Base-by-base conservation (phyloP, 2,329 filamentous ascomycete genomes). In the Aspergillus amoenus region DNA sequence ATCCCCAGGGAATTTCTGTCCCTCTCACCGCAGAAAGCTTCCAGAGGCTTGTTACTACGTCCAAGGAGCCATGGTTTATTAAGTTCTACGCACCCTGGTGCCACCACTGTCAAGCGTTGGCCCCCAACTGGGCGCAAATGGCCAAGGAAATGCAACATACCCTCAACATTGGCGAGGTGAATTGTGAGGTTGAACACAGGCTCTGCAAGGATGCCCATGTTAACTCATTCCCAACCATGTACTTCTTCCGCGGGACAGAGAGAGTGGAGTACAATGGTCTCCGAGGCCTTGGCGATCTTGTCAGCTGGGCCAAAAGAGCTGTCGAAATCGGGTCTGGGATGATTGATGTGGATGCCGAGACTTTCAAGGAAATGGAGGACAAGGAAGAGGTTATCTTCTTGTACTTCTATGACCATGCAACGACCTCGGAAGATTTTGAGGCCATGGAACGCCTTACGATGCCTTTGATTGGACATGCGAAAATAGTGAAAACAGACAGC, bases 31-130 rank as follows among this genome's bases (percentile, higher is more conserved):
- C 90, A 0, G 92, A 97, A 70, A 90, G 81, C 61, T 99, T 99
- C 78, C 88, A 95, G 71, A 86, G 84, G 57, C 80, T 88, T 39
- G 93, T 99, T 46, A 96, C 91, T 3, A 89, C 88, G 72, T 92
- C 91, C 0, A 86, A 90, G 62, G 92, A 97, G 61, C 88, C 93
- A 5, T 99, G 94, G 94, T 97, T 99, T 70, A 87, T 99, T 81
- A 99, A 99, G 76, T 97, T 99, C 73, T 97, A 97, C 73, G 93
- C 91, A 17, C 95, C 94, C 5, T 97, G 93, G 94, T 99, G 94
- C 74, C 86, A 88, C 65, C 94, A 99, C 76, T 99, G 95, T 75
- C 90, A 96, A 76, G 90, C 90, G 39, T 86, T 99, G 82, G 91
- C 89, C 37, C 90, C 94, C 3, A 92, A 87, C 62, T 99, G 94